Conservation (phyloP, 2,329 filamentous ascomycete species). For the Nothopassalora personata region DNA sequence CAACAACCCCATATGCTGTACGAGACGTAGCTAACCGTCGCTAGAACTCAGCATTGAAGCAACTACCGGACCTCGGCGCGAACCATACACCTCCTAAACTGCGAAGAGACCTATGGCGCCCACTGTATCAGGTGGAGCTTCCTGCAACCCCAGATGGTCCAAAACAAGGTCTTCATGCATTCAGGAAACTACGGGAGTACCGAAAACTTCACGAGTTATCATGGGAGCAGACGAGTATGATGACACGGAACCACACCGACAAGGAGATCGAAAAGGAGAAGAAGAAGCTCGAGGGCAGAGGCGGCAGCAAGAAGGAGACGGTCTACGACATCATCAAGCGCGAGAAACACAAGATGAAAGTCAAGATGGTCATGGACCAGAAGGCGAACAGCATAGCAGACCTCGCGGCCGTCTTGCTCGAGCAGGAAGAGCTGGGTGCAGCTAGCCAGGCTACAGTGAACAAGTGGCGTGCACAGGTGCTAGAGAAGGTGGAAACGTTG, state of each 20-base stretch:
- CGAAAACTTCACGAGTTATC: slow-evolving; percentile 53
- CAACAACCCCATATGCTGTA: not conserved
- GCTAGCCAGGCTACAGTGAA: slow-evolving; percentile 18
- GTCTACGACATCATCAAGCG: slow-evolving; percentile 29
- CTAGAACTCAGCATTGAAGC: slow-evolving; percentile 45
- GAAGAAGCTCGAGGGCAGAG: slow-evolving; percentile 32
- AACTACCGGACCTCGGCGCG: slow-evolving; percentile 59
- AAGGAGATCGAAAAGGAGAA: slow-evolving; percentile 39
- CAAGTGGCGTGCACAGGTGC: slow-evolving; percentile 11
- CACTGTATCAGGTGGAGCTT: slow-evolving; percentile 55
- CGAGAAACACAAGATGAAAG: slow-evolving; percentile 44
- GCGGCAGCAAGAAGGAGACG: slow-evolving; percentile 30
- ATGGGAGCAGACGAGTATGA: slow-evolving; percentile 37
- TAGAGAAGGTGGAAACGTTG: slow-evolving; percentile 20
- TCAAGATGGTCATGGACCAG: slow-evolving; percentile 57
- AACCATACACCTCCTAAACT: slow-evolving; percentile 55
- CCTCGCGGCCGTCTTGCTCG: slow-evolving; percentile 50
- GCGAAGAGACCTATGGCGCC: slow-evolving; percentile 59
- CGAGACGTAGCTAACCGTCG: not conserved
- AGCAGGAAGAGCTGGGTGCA: slow-evolving; percentile 40
- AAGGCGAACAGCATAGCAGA: slow-evolving; percentile 60
- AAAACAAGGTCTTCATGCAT: slow-evolving; percentile 50
- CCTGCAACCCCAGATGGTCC: slow-evolving; percentile 35
- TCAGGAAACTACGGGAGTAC: slow-evolving; percentile 56
- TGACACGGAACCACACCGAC: slow-evolving; percentile 35